Conservation (phyloP, 345 rosid species). For the Salix purpurea region DNA sequence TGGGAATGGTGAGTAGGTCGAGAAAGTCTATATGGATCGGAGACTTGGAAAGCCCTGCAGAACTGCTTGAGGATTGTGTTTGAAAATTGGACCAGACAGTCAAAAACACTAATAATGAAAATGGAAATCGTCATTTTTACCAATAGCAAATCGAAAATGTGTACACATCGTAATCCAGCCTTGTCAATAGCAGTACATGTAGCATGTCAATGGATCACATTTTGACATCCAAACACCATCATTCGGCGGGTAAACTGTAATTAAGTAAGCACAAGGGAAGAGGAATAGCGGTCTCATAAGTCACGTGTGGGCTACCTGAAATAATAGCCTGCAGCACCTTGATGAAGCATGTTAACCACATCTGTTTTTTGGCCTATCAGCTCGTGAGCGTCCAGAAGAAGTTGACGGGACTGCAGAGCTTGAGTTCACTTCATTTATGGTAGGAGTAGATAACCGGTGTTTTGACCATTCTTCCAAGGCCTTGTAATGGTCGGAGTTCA, state of each 20-base stretch:
- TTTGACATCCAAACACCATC: neutral
- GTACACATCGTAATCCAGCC: neutral
- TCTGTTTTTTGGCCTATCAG: neutral
- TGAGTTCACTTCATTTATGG: conserved; percentile 9
- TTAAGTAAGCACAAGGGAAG: neutral
- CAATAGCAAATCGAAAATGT: neutral
- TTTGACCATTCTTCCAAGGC: conserved; percentile 66
- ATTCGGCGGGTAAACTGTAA: neutral
- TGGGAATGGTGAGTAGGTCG: neutral
- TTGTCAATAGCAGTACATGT: neutral
- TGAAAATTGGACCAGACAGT: neutral
- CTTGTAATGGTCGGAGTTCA: conserved; percentile 48
- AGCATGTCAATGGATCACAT: neutral
- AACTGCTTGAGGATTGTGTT: neutral
- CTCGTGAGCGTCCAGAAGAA: neutral
- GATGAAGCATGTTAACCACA: neutral
- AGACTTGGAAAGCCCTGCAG: neutral
- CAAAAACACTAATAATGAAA: neutral
- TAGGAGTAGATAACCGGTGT: conserved; percentile 34
- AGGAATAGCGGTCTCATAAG: neutral
- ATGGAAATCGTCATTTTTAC: neutral
- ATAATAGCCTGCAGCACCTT: neutral
- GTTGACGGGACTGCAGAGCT: neutral
- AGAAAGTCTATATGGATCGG: neutral
- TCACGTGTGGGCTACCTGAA: neutral